Base-by-base conservation (phyloP, 208 protist genomes). In the Leishmania tropica region DNA sequence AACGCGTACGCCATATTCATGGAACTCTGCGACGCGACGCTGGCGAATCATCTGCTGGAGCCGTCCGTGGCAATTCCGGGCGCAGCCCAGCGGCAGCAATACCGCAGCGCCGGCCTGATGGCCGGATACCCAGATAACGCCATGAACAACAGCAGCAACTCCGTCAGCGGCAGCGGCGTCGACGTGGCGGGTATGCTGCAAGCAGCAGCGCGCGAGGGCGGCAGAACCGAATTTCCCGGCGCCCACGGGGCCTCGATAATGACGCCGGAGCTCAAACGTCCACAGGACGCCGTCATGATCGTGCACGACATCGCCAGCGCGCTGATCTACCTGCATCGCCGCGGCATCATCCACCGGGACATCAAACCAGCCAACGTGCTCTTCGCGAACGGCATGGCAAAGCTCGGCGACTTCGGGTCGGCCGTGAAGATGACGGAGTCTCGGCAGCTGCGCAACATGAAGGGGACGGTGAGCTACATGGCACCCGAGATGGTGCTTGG, bases 321-420 rank as follows among this genome's bases (percentile, higher is more conserved):
- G 13, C 75, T 97, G 24, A 75, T 75, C 47, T 94, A 96, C 78
- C 83, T 97, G 64, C 92, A 97, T 76, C 68, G 83, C 53, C 85
- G 87, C 78, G 87, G 85, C 79, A 92, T 96, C 84, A 87, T 96
- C 35, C 94, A 97, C 77, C 94, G 94, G 19, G 94, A 97, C 75
- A 92, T 97, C 77, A 97, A 97, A 76, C 92, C 94, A 1, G 85
- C 87, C 51, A 97, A 97, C 80, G 92, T 97, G 47, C 84, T 97
- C 56, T 96, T 97, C 79, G 62, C 82, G 3, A 86, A 87, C 68
- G 90, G 92, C 51, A 89, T 94, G 53, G 94, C 91, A 28, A 97
- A 97, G 83, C 81, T 97, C 62, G 92, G 75, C 31, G 94, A 97
- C 84, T 96, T 97, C 81, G 94, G 94, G 28, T 87, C 83, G 1